Percentiles rank a stretch among this genome's conserved stretches.
Evolutionary conservation across 495 filamentous ascomycete species (phyloP).

Genomic region (Opeltia flavorubescens): DNA sequence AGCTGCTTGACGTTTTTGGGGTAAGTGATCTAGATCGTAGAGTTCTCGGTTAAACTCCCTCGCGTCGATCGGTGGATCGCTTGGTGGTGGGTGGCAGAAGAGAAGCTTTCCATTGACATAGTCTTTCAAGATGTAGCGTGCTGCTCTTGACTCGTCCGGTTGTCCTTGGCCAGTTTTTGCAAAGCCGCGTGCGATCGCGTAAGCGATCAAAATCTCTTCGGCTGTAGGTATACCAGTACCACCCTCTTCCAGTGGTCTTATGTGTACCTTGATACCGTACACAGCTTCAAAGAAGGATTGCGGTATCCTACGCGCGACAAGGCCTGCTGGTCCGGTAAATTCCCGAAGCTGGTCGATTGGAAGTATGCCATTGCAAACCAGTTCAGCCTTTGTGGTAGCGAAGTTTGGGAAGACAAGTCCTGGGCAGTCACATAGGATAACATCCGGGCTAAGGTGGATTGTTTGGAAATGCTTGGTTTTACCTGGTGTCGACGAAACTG

Average conservation of each 20-base stretch:
- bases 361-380: conserved; percentile 89
- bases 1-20: conserved; percentile 51
- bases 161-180: conserved; percentile 74
- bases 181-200: conserved; percentile 81
- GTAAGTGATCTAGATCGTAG: conserved; percentile 67
- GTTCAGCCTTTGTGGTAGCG: conserved; percentile 87
- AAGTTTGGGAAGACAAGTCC: conserved; percentile 99
- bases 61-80: conserved; percentile 46
- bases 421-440: conserved; percentile 94
- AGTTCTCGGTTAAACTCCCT: conserved; percentile 76
- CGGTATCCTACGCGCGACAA: conserved; percentile 89
- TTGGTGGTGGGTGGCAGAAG: conserved; percentile 76
- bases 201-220: conserved; percentile 73
- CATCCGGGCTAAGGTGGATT: conserved; percentile 75
- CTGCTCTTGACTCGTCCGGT: conserved; percentile 86
- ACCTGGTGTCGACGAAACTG: conserved; percentile 90
- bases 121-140: conserved; percentile 85
- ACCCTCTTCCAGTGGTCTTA: conserved; percentile 77
- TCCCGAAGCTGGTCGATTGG: conserved; percentile 96
- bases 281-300: conserved; percentile 76
- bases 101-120: conserved; percentile 93
- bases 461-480: conserved; percentile 99
- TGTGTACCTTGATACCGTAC: conserved; percentile 82
- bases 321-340: conserved; percentile 71
- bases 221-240: conserved; percentile 81